These are phyloP conservation scores for Termitomyces sp. DNA, from an alignment of 768 basidiomycete species.

Conservation along the genomic window DNA sequence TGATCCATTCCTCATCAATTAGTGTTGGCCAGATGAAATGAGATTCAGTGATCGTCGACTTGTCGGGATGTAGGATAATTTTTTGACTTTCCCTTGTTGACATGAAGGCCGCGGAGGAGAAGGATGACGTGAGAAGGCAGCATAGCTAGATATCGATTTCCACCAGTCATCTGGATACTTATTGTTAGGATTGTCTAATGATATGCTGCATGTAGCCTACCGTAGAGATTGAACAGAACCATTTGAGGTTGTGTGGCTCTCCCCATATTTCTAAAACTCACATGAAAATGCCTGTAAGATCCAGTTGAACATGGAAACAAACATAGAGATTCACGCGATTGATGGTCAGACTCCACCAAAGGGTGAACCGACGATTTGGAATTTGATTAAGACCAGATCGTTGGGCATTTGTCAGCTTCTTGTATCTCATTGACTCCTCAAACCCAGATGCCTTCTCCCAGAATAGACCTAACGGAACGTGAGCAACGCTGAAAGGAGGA, in stretches of 20 bases:
- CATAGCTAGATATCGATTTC: conserved; percentile 98
- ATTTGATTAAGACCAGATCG: conserved; percentile 97
- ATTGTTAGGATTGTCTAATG: conserved; percentile 8
- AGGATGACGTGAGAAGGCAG: conserved; percentile 95
- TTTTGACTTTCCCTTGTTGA: conserved; percentile 99
- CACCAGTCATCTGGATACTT: conserved; percentile 84
- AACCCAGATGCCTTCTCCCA: conserved; percentile 99
- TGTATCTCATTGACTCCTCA: conserved; percentile 94
- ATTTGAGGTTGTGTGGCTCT: conserved; percentile 98
- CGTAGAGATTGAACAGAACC: conserved; percentile 97
- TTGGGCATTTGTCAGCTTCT: conserved; percentile 97
- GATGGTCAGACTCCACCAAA: conserved; percentile 99
- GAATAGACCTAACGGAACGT: conserved; percentile 62
- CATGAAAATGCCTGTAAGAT: conserved; percentile 97
- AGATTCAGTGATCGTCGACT: conserved; percentile 93
- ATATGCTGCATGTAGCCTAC: conserved; percentile 32
- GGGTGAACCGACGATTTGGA: conserved; percentile 97
- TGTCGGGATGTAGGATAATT: conserved; percentile 97
- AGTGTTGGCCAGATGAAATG: conserved; percentile 98
- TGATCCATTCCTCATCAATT: conserved; percentile 95
- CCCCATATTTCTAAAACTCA: conserved; percentile 30
- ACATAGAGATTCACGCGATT: conserved; percentile 99
- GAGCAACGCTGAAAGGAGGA: not conserved
- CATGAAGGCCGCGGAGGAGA: conserved; percentile 94
- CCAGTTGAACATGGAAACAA: conserved; percentile 99